phyloP scores from a whole-genome alignment of 2,329 filamentous ascomycete species.

The Cylindrodendrum hubeiense region DNA sequence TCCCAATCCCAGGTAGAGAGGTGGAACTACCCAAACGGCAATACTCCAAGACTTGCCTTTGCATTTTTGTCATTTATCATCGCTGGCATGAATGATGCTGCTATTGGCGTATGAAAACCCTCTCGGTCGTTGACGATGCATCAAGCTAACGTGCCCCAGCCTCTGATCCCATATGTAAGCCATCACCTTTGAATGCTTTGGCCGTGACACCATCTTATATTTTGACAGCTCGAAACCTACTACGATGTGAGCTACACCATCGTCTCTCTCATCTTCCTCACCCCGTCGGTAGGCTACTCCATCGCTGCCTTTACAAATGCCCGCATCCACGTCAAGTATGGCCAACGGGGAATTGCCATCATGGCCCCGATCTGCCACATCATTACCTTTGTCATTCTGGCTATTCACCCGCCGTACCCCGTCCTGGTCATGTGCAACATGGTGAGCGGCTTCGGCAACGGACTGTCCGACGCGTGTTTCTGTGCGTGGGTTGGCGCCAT shows the following conservation, averaged over 20 bases:
- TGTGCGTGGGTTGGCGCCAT: conserved; percentile 71
- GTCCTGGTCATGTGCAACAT: conserved; percentile 73
- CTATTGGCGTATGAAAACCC: conserved; percentile 63
- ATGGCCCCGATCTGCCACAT: conserved; percentile 72
- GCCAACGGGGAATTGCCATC: conserved; percentile 75
- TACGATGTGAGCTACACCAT: conserved; percentile 71
- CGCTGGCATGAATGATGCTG: conserved; percentile 73
- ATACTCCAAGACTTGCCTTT: conserved; percentile 48
- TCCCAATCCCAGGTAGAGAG: conserved; percentile 45
- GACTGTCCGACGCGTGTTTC: conserved; percentile 67
- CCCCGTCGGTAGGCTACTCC: conserved; percentile 73
- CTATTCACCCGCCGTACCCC: conserved; percentile 73
- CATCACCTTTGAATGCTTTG: accelerated
- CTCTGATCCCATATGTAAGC: conserved; percentile 42
- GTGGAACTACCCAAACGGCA: conserved; percentile 53
- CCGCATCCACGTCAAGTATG: conserved; percentile 68
- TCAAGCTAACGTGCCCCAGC: conserved; percentile 27
- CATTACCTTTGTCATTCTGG: conserved; percentile 70
- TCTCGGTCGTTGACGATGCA: accelerated
- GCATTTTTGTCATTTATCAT: conserved; percentile 71
- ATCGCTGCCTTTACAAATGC: conserved; percentile 72
- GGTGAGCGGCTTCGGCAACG: conserved; percentile 76
- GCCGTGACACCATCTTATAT: neutral
- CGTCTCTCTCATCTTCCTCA: conserved; percentile 73
- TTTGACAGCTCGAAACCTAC: conserved; percentile 67